Conservation (phyloP, 768 basidiomycete species). For the Leccinum pellstonianum region DNA sequence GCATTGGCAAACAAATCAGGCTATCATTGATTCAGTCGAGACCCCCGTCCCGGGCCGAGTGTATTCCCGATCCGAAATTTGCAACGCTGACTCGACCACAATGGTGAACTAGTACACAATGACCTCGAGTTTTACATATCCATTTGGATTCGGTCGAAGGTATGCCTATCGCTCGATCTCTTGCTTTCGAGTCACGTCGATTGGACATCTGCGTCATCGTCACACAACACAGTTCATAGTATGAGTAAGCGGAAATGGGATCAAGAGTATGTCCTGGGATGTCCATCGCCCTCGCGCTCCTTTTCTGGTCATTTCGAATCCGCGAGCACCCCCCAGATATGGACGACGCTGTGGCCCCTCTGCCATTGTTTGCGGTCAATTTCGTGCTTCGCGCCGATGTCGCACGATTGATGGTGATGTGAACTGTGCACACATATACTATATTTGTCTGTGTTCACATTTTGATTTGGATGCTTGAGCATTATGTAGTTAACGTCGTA, state of each 20-base stretch:
- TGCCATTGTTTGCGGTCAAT: too few species aligned
- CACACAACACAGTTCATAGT: too few species aligned
- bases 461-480: neutral
- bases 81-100: conserved; percentile 49
- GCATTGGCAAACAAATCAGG: conserved; percentile 22
- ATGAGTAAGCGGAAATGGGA: too few species aligned
- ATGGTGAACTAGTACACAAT: conserved; percentile 42
- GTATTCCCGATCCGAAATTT: conserved; percentile 56
- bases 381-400: conserved; percentile 4
- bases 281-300: too few species aligned
- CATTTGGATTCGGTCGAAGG: conserved; percentile 55
- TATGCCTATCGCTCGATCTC: neutral
- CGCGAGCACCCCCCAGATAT: too few species aligned
- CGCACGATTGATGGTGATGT: conserved; percentile 11
- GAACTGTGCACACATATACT: neutral
- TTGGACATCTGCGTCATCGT: too few species aligned
- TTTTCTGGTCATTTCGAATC: too few species aligned
- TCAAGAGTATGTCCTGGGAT: too few species aligned
- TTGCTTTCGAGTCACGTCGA: neutral
- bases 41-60: conserved; percentile 34
- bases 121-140: conserved; percentile 42
- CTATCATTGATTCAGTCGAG: conserved; percentile 43
- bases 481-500: neutral
- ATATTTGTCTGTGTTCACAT: neutral
- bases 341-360: too few species aligned